Evolutionary conservation across 169 alveolate species (phyloP).

Genomic region (Babesia bovis): DNA sequence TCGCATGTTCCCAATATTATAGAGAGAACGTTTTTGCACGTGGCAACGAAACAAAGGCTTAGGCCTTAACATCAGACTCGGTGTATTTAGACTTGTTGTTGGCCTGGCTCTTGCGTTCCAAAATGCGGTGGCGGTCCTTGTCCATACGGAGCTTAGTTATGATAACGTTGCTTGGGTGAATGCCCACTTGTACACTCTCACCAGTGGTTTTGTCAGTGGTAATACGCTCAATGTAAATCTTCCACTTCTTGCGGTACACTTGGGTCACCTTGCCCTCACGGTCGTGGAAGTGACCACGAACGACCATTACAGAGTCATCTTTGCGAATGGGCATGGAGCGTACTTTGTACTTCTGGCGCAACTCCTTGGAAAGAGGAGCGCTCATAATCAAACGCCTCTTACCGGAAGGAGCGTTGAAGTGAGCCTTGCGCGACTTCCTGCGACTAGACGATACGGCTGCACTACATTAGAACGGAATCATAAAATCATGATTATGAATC

Average conservation of each 20-base stretch:
- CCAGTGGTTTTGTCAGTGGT: conserved; percentile 93
- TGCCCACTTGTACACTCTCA: conserved; percentile 89
- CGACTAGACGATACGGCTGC: conserved; percentile 85
- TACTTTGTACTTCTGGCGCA: conserved; percentile 93
- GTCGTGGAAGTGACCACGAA: conserved; percentile 94
- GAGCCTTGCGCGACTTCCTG: conserved; percentile 96
- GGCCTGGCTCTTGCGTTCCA: conserved; percentile 89
- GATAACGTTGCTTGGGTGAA: conserved; percentile 95
- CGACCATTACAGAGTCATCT: conserved; percentile 97
- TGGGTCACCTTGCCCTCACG: conserved; percentile 97
- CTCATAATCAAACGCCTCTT: conserved; percentile 96
- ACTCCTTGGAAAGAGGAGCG: conserved; percentile 94
- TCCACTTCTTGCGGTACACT: conserved; percentile 97
- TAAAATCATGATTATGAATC: not conserved
- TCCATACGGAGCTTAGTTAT: conserved; percentile 93
- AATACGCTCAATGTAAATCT: conserved; percentile 94
- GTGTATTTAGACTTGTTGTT: conserved; percentile 71
- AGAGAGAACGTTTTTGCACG: not conserved
- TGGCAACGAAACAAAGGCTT: not conserved
- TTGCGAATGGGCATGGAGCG: conserved; percentile 96
- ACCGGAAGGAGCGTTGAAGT: conserved; percentile 97
- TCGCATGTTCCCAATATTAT: conserved; percentile 51
- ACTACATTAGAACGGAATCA: conserved; percentile 8
- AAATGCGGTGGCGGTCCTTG: conserved; percentile 89
- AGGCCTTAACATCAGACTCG: conserved; percentile 67